Conservation (phyloP, 768 basidiomycete species). For the Hydnum rufescens region DNA sequence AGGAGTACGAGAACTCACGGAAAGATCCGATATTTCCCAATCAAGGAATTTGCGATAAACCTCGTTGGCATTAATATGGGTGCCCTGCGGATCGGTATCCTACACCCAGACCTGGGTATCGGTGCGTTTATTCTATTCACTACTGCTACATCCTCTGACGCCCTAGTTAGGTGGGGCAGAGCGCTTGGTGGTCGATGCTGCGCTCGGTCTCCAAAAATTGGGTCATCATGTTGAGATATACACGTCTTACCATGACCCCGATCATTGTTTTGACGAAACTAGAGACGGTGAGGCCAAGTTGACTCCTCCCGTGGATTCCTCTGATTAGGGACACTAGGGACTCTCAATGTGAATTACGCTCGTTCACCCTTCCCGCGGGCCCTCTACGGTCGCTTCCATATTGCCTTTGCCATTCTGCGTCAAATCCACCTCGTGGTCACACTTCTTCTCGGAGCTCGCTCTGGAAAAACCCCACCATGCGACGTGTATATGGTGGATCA, state of each 20-base stretch:
- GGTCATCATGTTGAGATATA: slow-evolving; percentile 81
- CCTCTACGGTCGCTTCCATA: slow-evolving; percentile 62
- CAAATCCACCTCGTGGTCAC: slow-evolving; percentile 64
- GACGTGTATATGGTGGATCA: slow-evolving; percentile 94
- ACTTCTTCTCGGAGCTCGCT: slow-evolving; percentile 24
- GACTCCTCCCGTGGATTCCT: not conserved
- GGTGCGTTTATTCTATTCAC: slow-evolving; percentile 27
- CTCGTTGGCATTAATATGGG: not conserved
- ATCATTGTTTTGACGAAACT: slow-evolving; percentile 88
- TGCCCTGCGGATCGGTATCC: slow-evolving; percentile 41
- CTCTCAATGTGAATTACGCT: slow-evolving; percentile 54
- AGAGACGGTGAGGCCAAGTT: slow-evolving; percentile 43
- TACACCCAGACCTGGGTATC: slow-evolving; percentile 90
- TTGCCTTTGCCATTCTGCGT: slow-evolving; percentile 71
- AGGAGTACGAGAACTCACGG: too few relatives aligned
- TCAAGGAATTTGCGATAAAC: too few relatives aligned
- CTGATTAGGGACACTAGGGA: slow-evolving; percentile 32
- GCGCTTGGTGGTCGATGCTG: slow-evolving; percentile 85
- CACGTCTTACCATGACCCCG: slow-evolving; percentile 78
- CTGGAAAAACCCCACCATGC: slow-evolving; percentile 21
- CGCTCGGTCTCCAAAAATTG: slow-evolving; percentile 62
- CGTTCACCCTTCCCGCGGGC: slow-evolving; percentile 63
- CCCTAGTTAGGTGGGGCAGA: slow-evolving; percentile 67
- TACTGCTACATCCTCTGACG: not conserved
- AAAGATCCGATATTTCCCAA: too few relatives aligned